phyloP scores from a whole-genome alignment of 768 basidiomycete genomes.

The Macrolepiota dolichaula region DNA sequence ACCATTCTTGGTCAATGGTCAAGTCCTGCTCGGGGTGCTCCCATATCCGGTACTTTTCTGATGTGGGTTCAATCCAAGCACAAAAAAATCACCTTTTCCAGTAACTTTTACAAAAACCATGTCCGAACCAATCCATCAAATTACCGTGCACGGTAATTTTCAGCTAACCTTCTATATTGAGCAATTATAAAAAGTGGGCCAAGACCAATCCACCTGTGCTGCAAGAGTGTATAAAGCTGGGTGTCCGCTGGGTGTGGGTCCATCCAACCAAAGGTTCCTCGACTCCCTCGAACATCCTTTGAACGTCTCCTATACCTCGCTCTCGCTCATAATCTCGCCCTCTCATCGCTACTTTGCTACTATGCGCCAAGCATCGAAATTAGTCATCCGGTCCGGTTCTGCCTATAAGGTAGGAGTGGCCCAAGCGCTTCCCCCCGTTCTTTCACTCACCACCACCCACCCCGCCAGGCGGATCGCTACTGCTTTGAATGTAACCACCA shows the following conservation, averaged over 20 bases:
- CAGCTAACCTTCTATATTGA: background rate
- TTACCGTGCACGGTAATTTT: background rate
- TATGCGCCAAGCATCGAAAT: background rate
- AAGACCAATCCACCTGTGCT: conserved; percentile 7
- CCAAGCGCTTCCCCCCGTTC: background rate
- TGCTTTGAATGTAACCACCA: background rate
- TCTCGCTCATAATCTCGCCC: background rate
- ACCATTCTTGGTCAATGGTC: background rate
- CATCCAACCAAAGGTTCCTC: background rate
- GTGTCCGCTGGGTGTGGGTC: conserved; percentile 1
- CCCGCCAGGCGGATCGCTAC: background rate
- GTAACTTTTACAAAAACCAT: conserved; percentile 5
- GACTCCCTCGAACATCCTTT: background rate
- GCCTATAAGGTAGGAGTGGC: background rate
- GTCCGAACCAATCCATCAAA: conserved; percentile 9
- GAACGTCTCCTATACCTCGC: background rate
- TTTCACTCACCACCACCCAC: background rate
- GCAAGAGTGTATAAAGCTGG: background rate
- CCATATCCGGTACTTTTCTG: background rate
- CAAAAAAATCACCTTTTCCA: background rate
- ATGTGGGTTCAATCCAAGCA: background rate
- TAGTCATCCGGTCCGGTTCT: background rate
- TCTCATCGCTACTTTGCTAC: background rate
- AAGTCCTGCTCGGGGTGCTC: background rate
- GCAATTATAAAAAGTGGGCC: background rate